Evolutionary conservation across 169 alveolate species (phyloP).

Genomic region (Cryptosporidium tyzzeri): DNA sequence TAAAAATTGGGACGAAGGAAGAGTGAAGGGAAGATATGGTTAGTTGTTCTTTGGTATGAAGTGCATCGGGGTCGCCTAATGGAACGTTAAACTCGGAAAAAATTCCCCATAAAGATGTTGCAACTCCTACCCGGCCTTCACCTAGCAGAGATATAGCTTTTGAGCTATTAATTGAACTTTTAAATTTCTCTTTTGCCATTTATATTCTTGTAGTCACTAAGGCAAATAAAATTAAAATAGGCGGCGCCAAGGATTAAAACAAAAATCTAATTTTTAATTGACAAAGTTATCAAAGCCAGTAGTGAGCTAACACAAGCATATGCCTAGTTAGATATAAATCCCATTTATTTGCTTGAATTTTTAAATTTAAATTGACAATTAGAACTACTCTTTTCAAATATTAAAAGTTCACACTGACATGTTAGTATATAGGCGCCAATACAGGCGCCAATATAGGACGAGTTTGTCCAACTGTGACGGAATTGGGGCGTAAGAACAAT

Average conservation of each 20-base stretch:
- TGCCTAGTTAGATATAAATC: not conserved
- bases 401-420: not conserved
- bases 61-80: not conserved
- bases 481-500: not conserved
- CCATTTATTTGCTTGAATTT: not conserved
- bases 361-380: too few relatives aligned
- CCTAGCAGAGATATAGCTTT: slow-evolving; percentile 30
- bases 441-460: not conserved
- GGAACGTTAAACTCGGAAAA: slow-evolving; percentile 27
- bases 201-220: not conserved
- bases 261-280: too few relatives aligned
- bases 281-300: not conserved
- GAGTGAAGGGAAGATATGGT: slow-evolving; percentile 8
- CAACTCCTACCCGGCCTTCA: slow-evolving; percentile 18
- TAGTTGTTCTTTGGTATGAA: slow-evolving; percentile 8
- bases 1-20: slow-evolving; percentile 43
- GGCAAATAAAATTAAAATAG: not conserved
- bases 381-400: too few relatives aligned
- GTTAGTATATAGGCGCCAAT: slow-evolving; percentile 3
- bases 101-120: slow-evolving; percentile 61
- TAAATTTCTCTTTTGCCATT: slow-evolving; percentile 39
- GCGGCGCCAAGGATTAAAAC: not conserved
- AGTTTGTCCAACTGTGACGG: slow-evolving; percentile 8
- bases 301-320: not conserved
- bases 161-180: slow-evolving; percentile 41